Evolutionary conservation across 768 basidiomycete genomes (phyloP), one percentile per base, ranked within the genome.

Genomic region (Suillus paluster): DNA sequence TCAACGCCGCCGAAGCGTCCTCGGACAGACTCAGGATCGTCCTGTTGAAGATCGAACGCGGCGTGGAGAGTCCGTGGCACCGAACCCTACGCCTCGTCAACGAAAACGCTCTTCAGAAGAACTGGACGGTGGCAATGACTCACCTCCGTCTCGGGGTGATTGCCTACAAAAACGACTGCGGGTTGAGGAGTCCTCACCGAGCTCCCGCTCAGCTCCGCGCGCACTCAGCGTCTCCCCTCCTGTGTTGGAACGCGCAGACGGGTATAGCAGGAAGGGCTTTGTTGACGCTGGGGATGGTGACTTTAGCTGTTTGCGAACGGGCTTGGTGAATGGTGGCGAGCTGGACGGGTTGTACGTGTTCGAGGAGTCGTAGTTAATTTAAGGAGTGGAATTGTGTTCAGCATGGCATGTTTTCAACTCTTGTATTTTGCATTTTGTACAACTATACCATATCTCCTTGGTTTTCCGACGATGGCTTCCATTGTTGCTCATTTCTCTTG

Each of bases 61-160:
- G 59, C 59, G 38, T 19, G 52, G 55, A 25, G 36, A 38, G 36
- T 42, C 56, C 9, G 33, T 57, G 27, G 56, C 25, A 5, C 59
- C 55, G 5, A 25, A 9, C 15, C 21, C 60, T 2, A 63, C 67
- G 4, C 67, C 68, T 19, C 73, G 78, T 21, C 69, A 78, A 66
- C 73, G 78, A 61, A 85, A 85, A 63, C 78, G 84, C 23, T 79
- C 80, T 39, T 85, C 83, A 36, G 83, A 84, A 63, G 84, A 85
- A 65, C 72, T 84, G 23, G 79, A 81, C 0, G 49, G 66, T 30
- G 52, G 56, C 36, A 64, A 62, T 3, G 52, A 62, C 17, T 66
- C 59, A 15, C 53, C 64, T 3, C 68, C 62, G 33, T 64, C 64
- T 2, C 42, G 66, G 8, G 61, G 67, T 14, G 58, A 48, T 41